A percentile compares a stretch with the other conserved stretches of the same genome.
Conservation (phyloP, 2,329 filamentous ascomycete species). For the Ciborinia camelliae region DNA sequence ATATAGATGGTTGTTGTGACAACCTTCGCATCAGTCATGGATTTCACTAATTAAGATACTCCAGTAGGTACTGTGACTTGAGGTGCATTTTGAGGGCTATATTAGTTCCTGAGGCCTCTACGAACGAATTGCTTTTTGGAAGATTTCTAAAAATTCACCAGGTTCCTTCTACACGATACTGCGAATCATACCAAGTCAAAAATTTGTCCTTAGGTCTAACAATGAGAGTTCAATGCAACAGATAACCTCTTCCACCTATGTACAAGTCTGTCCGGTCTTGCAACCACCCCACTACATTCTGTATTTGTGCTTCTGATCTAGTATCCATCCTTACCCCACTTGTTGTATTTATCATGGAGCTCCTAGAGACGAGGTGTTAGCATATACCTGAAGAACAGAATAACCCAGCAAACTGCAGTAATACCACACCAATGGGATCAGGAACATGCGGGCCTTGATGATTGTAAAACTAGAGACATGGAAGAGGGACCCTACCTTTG, state of each 20-base stretch:
- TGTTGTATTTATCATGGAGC: slow-evolving; percentile 97
- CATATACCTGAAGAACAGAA: neutral
- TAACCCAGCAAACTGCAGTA: neutral
- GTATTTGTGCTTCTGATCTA: slow-evolving; percentile 36
- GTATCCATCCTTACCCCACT: slow-evolving; percentile 96
- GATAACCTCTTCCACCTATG: slow-evolving; percentile 25
- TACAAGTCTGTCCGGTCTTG: slow-evolving; percentile 24
- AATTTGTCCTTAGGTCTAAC: neutral
- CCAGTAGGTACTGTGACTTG: too few relatives aligned
- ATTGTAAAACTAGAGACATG: neutral
- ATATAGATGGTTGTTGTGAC: neutral
- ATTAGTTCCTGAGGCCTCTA: neutral
- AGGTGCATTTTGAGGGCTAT: neutral
- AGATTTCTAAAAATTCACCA: neutral
- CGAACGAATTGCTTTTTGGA: neutral
- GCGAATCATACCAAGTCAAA: neutral
- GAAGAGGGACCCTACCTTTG: slow-evolving; percentile 62
- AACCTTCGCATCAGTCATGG: neutral
- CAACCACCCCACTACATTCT: slow-evolving; percentile 10
- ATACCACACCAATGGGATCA: neutral
- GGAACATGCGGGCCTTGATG: neutral
- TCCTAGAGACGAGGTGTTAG: slow-evolving; percentile 49
- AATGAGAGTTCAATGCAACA: slow-evolving; percentile 9
- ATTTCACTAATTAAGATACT: neutral
- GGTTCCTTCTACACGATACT: neutral